phyloP scores from a whole-genome alignment of 805 yeast genomes.

The Deakozyma indianensis region DNA sequence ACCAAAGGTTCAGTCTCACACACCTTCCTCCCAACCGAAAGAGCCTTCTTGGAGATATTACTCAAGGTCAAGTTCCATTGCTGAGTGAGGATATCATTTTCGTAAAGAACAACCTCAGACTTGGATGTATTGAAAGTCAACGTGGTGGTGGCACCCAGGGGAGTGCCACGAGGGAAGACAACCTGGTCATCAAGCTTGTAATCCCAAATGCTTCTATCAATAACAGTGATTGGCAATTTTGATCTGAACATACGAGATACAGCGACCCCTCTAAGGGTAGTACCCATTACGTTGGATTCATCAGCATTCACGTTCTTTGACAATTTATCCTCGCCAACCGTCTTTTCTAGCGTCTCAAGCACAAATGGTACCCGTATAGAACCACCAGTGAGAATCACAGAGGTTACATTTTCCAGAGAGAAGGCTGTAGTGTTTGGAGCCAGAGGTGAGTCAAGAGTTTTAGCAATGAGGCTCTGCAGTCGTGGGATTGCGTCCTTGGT shows the following conservation, averaged over 20 bases:
- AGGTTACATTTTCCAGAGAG: slow-evolving; percentile 27
- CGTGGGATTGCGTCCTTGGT: slow-evolving; percentile 29
- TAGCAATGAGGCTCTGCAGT: slow-evolving; percentile 39
- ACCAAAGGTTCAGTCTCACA: slow-evolving; percentile 6
- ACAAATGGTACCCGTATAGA: slow-evolving; percentile 82
- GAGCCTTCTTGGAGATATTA: slow-evolving; percentile 16
- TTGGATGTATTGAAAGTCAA: slow-evolving; percentile 24
- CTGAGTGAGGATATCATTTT: slow-evolving; percentile 23
- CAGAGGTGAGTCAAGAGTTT: slow-evolving; percentile 30
- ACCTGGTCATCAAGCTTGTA: slow-evolving; percentile 25
- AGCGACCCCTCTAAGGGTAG: slow-evolving; percentile 69
- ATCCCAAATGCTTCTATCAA: slow-evolving; percentile 39
- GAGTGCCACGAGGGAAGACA: slow-evolving; percentile 36
- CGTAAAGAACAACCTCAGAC: slow-evolving; percentile 23
- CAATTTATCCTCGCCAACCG: slow-evolving; percentile 42
- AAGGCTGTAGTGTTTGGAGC: slow-evolving; percentile 16
- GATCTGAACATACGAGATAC: slow-evolving; percentile 56
- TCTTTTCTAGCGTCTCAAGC: slow-evolving; percentile 26
- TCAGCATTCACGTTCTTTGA: slow-evolving; percentile 88
- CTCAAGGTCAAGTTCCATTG: slow-evolving; percentile 16
- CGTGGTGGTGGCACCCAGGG: slow-evolving; percentile 21
- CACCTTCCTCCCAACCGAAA: slow-evolving; percentile 6
- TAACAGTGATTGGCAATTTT: slow-evolving; percentile 38
- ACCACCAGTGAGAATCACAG: slow-evolving; percentile 81
- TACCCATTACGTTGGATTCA: slow-evolving; percentile 85